Evolutionary conservation across 192 early-diverging fungal species (phyloP).

Genomic region (Linnemannia exigua): DNA sequence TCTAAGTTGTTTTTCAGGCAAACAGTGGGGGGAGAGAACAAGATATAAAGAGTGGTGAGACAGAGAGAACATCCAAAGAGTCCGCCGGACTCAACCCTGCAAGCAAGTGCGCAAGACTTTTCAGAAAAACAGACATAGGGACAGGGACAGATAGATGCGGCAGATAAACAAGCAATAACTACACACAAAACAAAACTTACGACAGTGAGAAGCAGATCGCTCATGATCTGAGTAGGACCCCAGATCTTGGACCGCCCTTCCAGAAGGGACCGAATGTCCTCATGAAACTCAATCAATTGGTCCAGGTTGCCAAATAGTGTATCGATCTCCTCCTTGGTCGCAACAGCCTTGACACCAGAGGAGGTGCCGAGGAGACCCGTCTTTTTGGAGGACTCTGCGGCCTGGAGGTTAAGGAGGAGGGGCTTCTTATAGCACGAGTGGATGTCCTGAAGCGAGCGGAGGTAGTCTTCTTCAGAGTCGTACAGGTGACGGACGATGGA

Average conservation of each 20-base stretch:
- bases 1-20: slow-evolving; percentile 21
- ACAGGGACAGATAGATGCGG: not conserved
- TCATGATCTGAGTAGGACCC: slow-evolving; percentile 55
- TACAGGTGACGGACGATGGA: slow-evolving; percentile 48
- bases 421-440: slow-evolving; percentile 37
- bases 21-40: not conserved
- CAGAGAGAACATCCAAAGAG: not conserved
- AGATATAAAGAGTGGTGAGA: not conserved
- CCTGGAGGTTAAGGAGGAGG: slow-evolving; percentile 24
- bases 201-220: slow-evolving; percentile 36
- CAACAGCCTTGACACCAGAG: slow-evolving; percentile 27
- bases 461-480: slow-evolving; percentile 54
- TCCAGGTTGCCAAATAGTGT: slow-evolving; percentile 45
- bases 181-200: slow-evolving; percentile 10
- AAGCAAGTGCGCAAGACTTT: not conserved
- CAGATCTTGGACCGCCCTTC: slow-evolving; percentile 56
- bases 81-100: not conserved
- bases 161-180: not conserved
- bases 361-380: slow-evolving; percentile 13
- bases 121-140: not conserved
- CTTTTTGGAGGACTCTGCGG: slow-evolving; percentile 26
- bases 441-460: slow-evolving; percentile 48
- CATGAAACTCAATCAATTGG: slow-evolving; percentile 42
- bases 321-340: slow-evolving; percentile 44
- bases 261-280: slow-evolving; percentile 30